Percentiles rank a stretch among this genome's conserved stretches.
Conservation (phyloP, 306 rosid species). For the Quercus cerris region DNA sequence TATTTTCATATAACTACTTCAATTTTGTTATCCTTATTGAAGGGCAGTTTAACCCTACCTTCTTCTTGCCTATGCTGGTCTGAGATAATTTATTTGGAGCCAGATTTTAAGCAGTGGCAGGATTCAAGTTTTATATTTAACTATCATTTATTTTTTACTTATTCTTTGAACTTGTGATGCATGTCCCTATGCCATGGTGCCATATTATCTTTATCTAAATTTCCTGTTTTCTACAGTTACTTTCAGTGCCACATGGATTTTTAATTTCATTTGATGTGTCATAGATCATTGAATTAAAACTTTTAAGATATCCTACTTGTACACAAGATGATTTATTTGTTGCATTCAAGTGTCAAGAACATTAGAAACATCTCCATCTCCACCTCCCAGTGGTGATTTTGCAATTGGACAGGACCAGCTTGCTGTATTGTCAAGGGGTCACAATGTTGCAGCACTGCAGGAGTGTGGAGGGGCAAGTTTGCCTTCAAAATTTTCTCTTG, state of each 20-base stretch:
- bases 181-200: neutral
- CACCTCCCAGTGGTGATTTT: constrained; percentile 51
- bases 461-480: too few species aligned
- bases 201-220: neutral
- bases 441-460: too few species aligned
- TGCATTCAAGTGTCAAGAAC: constrained; percentile 34
- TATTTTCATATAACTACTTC: too few species aligned
- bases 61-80: too few species aligned
- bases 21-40: too few species aligned
- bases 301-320: neutral
- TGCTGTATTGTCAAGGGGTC: too few species aligned
- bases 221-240: neutral
- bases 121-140: neutral
- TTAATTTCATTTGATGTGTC: neutral
- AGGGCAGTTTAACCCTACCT: too few species aligned
- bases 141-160: neutral
- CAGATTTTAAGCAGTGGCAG: neutral
- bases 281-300: neutral
- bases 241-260: neutral
- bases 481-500: too few species aligned
- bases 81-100: neutral
- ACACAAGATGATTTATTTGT: neutral
- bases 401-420: constrained; percentile 45
- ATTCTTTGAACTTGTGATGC: neutral
- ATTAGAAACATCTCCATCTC: constrained; percentile 22